Evolutionary conservation across 1,284 basidiomycete species (phyloP), one percentile per base, ranked within the genome.

Genomic region (Trichosporon ovoides): DNA sequence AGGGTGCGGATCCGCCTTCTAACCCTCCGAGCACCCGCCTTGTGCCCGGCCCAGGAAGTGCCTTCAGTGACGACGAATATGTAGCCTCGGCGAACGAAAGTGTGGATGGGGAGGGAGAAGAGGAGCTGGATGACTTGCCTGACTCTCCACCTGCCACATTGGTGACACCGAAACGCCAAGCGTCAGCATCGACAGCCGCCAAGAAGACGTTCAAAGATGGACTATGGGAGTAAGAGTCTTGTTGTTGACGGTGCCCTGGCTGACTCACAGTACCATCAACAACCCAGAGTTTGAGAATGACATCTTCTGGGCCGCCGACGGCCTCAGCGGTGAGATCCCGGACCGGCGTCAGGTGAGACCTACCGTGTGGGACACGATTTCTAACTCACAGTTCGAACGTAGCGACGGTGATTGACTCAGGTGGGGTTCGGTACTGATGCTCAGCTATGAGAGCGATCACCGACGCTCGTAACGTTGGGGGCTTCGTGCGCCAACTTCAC

Each of bases 401-500:
- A 60, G 61, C 46, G 24, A 43, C 2, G 61, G 61, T 60, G 37
- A 13, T 7, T 3, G 13, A 34, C 50, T 11, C n/a, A 9, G 19
- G 3, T 22, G 20, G 13, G 22, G 19, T 13, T 2, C 20, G 14
- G 12, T 31, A 12, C 54, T 55, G 14, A 57, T 18, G 3, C 7
- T 13, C 35, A 63, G 61, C 58, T 5, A 63, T 63, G 61, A 53
- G 33, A n/a, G 53, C 48, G 13, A 58, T 60, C 52, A 60, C 61
- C 11, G 53, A 58, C 28, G 56, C 61, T 7, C 54, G 51, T 20
- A 52, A 56, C 19, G 48, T 60, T 16, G 53, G 58, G 9, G 58
- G 61, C 19, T 63, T 63, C 38, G 51, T 53, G 38, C 61, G 61
- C 38, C 61, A 63, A 37, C 58, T 63, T 13, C 36, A 63, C 54